These are phyloP conservation scores for Astraeus odoratus DNA, from an alignment of 768 basidiomycete species.

Conservation along the genomic window DNA sequence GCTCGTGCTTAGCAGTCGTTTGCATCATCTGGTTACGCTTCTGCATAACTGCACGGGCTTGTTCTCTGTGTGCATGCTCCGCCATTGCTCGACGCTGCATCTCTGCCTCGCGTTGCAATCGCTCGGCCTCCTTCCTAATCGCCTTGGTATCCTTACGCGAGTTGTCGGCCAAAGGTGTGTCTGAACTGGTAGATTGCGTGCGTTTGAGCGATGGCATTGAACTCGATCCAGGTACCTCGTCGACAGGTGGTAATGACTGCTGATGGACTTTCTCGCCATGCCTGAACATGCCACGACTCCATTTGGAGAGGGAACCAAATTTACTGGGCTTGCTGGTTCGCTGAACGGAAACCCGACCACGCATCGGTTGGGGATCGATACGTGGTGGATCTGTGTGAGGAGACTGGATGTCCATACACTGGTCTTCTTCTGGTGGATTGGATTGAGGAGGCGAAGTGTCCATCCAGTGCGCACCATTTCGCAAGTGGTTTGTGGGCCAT, in stretches of 20 bases:
- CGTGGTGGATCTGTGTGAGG: conserved; percentile 45
- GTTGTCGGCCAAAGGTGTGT: conserved; percentile 52
- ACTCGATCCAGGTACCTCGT: conserved; percentile 54
- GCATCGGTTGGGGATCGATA: conserved; percentile 30
- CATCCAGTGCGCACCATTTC: conserved; percentile 41
- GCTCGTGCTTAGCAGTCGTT: conserved; percentile 40
- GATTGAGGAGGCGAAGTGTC: conserved; percentile 45
- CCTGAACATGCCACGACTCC: conserved; percentile 67
- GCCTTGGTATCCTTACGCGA: conserved; percentile 59
- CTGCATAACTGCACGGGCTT: conserved; percentile 87
- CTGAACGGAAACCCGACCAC: conserved; percentile 30
- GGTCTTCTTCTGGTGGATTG: conserved; percentile 36
- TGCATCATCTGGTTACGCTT: conserved; percentile 76
- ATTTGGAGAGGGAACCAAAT: conserved; percentile 51
- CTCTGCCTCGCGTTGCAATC: conserved; percentile 74
- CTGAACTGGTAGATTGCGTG: conserved; percentile 70
- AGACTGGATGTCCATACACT: conserved; percentile 41
- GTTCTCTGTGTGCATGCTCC: conserved; percentile 72
- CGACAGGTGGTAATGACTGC: conserved; percentile 58
- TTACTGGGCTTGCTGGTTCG: conserved; percentile 49
- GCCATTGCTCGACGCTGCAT: conserved; percentile 73
- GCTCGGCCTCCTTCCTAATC: conserved; percentile 75
- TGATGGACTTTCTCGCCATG: conserved; percentile 61
- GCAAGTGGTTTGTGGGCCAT: conserved; percentile 25
- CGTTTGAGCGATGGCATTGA: conserved; percentile 69